Conservation (phyloP, 75 land plant species). For the Adiantum capillusveneris region DNA sequence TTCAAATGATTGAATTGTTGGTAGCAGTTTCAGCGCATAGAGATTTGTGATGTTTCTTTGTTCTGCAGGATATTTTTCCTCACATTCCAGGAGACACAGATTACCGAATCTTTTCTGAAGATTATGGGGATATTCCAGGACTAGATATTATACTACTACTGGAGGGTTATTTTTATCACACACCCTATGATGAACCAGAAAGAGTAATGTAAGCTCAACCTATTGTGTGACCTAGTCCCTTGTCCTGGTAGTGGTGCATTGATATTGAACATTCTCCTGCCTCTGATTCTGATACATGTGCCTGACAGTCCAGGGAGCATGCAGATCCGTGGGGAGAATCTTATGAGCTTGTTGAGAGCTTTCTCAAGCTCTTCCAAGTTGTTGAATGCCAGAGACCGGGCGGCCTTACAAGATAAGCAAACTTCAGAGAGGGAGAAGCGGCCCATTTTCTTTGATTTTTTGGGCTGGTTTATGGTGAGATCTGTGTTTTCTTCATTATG, state of each 20-base stretch:
- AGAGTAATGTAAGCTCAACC: constrained; percentile 60
- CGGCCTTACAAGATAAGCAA: constrained; percentile 9
- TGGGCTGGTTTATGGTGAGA: constrained; percentile 69
- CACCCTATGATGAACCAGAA: constrained; percentile 76
- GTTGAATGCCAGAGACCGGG: constrained; percentile 33
- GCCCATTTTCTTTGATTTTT: constrained; percentile 75
- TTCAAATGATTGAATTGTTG: too few relatives aligned
- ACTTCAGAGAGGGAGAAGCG: constrained; percentile 29
- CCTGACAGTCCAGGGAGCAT: constrained; percentile 75
- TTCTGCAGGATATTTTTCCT: constrained; percentile 74
- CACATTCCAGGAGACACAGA: constrained; percentile 96
- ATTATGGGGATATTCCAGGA: constrained; percentile 83
- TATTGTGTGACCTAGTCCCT: constrained; percentile 21
- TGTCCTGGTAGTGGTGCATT: not conserved
- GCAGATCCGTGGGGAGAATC: constrained; percentile 91
- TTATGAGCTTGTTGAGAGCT: constrained; percentile 53
- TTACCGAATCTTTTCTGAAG: constrained; percentile 83
- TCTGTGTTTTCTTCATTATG: not conserved
- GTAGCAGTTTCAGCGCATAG: too few relatives aligned
- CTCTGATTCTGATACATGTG: not conserved
- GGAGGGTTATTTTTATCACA: constrained; percentile 92
- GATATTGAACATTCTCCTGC: constrained; percentile 1
- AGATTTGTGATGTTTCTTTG: too few relatives aligned
- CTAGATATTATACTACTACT: constrained; percentile 83
- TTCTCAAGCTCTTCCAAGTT: constrained; percentile 58